phyloP scores from a whole-genome alignment of 2,329 filamentous ascomycete species.

The Apiospora rasikravindrae region DNA sequence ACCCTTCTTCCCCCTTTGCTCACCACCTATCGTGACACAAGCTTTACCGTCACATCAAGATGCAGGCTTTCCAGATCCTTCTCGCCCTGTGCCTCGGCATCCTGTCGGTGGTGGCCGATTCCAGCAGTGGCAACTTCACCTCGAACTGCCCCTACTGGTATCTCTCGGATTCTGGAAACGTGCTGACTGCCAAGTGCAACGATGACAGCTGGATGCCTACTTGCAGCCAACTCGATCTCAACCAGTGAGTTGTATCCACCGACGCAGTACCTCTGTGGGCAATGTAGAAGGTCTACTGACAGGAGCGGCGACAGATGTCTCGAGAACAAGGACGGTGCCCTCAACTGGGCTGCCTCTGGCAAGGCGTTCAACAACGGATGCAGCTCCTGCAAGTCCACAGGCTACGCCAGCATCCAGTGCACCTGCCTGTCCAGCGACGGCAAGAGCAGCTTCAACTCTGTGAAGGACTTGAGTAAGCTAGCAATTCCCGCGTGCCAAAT shows the following conservation, averaged over 20 bases:
- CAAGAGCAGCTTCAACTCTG: not conserved
- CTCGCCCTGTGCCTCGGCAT: not conserved
- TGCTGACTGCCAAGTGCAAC: slow-evolving; percentile 8
- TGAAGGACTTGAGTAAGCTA: slow-evolving; percentile 1
- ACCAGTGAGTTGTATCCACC: not conserved
- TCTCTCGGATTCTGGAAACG: not conserved
- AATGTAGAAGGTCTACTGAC: not conserved
- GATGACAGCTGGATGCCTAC: not conserved
- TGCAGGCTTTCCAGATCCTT: not conserved
- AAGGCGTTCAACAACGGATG: not conserved
- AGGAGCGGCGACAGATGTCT: not conserved
- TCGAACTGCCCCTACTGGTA: not conserved
- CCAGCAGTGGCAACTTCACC: slow-evolving; percentile 15
- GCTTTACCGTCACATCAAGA: not conserved
- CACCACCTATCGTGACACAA: not conserved
- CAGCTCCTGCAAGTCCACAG: not conserved
- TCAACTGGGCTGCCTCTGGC: not conserved
- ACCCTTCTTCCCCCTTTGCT: not conserved
- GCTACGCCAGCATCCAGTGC: slow-evolving; percentile 7
- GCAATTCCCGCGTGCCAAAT: not conserved
- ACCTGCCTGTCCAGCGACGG: not conserved
- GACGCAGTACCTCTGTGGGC: not conserved
- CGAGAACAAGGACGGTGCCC: not conserved
- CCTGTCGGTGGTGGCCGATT: not conserved
- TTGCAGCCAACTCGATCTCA: slow-evolving; percentile 10